These are phyloP conservation scores for Suhomyces guaymorum DNA, from an alignment of 1,139 yeast genomes.

Conservation along the genomic window DNA sequence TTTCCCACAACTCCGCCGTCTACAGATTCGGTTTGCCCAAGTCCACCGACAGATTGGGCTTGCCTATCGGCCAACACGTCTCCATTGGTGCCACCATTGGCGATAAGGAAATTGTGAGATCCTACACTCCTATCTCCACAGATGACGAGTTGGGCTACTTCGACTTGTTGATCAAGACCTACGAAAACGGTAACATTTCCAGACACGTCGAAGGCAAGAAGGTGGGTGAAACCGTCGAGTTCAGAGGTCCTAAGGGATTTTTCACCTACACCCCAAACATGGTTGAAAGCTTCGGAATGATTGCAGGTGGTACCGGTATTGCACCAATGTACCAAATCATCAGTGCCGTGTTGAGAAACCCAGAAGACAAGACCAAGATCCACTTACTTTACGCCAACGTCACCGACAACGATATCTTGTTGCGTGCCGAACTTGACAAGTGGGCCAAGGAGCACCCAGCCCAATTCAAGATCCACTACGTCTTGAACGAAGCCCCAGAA, in stretches of 20 bases:
- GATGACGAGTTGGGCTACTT: constrained; percentile 86
- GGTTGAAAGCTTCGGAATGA: constrained; percentile 75
- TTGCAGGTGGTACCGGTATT: constrained; percentile 93
- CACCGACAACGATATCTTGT: constrained; percentile 72
- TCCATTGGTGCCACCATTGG: constrained; percentile 70
- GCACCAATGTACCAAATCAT: constrained; percentile 93
- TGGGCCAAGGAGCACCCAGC: constrained; percentile 61
- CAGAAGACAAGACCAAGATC: constrained; percentile 75
- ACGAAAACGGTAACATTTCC: constrained; percentile 88
- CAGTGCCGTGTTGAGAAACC: constrained; percentile 73
- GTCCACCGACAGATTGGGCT: constrained; percentile 72
- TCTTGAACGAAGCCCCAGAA: constrained; percentile 72
- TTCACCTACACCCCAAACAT: constrained; percentile 84
- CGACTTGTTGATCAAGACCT: constrained; percentile 88
- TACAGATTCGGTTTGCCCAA: constrained; percentile 85
- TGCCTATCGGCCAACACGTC: constrained; percentile 95
- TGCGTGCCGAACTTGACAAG: constrained; percentile 76
- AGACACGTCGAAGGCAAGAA: constrained; percentile 66
- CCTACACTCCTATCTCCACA: constrained; percentile 91
- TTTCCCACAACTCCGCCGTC: constrained; percentile 81
- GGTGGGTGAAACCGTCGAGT: constrained; percentile 46
- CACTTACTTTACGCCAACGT: constrained; percentile 77
- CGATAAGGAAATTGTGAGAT: constrained; percentile 84
- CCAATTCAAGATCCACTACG: constrained; percentile 70
- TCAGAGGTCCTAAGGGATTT: constrained; percentile 92